Conservation (phyloP, 306 rosid genomes). For the Geum urbanum region DNA sequence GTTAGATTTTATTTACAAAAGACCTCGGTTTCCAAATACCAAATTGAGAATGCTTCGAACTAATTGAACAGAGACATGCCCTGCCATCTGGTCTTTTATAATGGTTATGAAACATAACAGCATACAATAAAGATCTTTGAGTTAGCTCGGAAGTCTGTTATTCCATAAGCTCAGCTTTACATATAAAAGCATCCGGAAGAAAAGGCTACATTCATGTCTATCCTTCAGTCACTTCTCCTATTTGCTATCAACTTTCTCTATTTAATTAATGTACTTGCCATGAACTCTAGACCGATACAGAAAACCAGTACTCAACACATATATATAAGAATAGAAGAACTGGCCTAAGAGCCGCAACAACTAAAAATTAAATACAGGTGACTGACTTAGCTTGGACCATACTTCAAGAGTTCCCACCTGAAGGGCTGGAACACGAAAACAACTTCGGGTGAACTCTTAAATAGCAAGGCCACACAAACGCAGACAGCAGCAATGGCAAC, state of each 20-base stretch:
- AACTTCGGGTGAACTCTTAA: constrained; percentile 79
- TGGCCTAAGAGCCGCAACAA: background rate
- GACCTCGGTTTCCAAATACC: background rate
- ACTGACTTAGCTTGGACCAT: constrained; percentile 53
- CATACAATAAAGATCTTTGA: background rate
- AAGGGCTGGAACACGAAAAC: constrained; percentile 61
- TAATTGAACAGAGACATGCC: background rate
- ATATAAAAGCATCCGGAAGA: background rate
- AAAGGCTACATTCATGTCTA: background rate
- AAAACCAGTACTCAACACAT: constrained; percentile 2
- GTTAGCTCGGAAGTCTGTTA: background rate
- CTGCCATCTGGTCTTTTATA: background rate
- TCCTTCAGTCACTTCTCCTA: background rate
- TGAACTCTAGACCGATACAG: background rate
- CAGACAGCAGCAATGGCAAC: constrained; percentile 83
- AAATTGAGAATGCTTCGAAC: too few species aligned
- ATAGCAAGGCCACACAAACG: constrained; percentile 84
- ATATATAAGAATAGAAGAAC: background rate
- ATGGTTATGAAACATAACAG: background rate
- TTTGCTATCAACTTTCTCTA: background rate
- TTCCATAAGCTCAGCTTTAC: constrained; percentile 4
- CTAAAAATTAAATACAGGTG: background rate
- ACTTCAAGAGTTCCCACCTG: constrained; percentile 69
- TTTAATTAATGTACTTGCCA: background rate
- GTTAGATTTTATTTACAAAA: background rate